These are phyloP conservation scores for Penicillium nordicum DNA, from an alignment of 2,329 filamentous ascomycete genomes.

Conservation along the genomic window DNA sequence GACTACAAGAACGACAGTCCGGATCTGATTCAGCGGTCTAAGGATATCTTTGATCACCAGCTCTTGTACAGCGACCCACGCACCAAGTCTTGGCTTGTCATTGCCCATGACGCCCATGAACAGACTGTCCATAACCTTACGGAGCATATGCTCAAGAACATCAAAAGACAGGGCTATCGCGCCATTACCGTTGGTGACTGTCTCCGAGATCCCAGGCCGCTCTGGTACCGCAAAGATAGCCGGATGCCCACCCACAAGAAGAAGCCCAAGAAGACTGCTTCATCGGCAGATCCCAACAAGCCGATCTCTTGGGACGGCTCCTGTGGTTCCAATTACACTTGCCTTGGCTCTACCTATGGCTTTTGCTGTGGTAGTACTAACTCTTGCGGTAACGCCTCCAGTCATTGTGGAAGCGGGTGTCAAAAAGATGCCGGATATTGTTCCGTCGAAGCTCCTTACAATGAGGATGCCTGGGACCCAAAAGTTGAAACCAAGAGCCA, in stretches of 20 bases:
- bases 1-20: conserved; percentile 45
- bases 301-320: conserved; percentile 32
- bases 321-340: conserved; percentile 36
- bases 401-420: conserved; percentile 33
- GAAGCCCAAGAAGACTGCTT: conserved; percentile 10
- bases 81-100: conserved; percentile 39
- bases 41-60: conserved; percentile 39
- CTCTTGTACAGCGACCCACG: conserved; percentile 25
- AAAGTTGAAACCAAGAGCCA: conserved; percentile 4
- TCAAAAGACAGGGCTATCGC: conserved; percentile 31
- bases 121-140: conserved; percentile 45
- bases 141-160: conserved; percentile 37
- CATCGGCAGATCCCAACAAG: conserved; percentile 18
- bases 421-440: conserved; percentile 32
- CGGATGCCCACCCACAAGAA: conserved; percentile 17
- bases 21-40: conserved; percentile 37
- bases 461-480: conserved; percentile 22
- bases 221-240: conserved; percentile 44
- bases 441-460: conserved; percentile 16
- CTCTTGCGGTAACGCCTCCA: conserved; percentile 31
- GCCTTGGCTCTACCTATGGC: conserved; percentile 34
- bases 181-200: conserved; percentile 46
- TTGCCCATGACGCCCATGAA: conserved; percentile 43
- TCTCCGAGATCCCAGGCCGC: conserved; percentile 36
- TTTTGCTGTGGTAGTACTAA: conserved; percentile 31